These are phyloP conservation scores for Mortierella hygrophila DNA, from an alignment of 192 early-diverging fungal genomes.

Conservation along the genomic window DNA sequence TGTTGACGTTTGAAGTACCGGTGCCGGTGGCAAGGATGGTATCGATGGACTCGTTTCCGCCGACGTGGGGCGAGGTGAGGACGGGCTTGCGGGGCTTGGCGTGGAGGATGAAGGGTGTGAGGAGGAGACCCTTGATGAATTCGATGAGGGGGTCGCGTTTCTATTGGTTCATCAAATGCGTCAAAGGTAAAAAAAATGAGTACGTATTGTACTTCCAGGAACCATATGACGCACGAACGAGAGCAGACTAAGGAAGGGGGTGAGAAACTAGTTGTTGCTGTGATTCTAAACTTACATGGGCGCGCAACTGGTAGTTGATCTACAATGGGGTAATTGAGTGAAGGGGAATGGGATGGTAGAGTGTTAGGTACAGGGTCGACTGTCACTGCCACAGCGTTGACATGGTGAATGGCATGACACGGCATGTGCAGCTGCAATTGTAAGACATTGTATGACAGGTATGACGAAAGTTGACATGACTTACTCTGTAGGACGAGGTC, in stretches of 20 bases:
- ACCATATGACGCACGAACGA: background rate
- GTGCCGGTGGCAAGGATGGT: conserved; percentile 21
- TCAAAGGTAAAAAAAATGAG: conserved; percentile 26
- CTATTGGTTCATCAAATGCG: conserved; percentile 76
- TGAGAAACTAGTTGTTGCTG: background rate
- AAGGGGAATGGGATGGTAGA: background rate
- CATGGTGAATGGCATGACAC: background rate
- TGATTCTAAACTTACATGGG: conserved; percentile 49
- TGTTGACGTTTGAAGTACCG: background rate
- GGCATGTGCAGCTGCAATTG: no score
- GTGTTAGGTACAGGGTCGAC: background rate
- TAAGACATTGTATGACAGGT: background rate
- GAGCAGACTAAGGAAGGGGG: conserved; percentile 27
- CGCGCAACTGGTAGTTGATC: conserved; percentile 63
- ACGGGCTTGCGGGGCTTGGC: conserved; percentile 63
- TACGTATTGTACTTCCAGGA: conserved; percentile 48
- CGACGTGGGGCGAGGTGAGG: conserved; percentile 19
- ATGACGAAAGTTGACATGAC: conserved; percentile 14
- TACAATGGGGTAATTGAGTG: conserved; percentile 7
- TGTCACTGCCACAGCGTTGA: background rate
- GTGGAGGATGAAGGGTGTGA: conserved; percentile 91
- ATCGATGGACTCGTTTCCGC: conserved; percentile 19
- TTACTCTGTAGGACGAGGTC: conserved; percentile 63
- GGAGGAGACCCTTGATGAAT: conserved; percentile 91
- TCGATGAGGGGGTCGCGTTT: conserved; percentile 93